These are phyloP conservation scores for Piper longum DNA, from an alignment of 164 flowering plant species.

Conservation along the genomic window DNA sequence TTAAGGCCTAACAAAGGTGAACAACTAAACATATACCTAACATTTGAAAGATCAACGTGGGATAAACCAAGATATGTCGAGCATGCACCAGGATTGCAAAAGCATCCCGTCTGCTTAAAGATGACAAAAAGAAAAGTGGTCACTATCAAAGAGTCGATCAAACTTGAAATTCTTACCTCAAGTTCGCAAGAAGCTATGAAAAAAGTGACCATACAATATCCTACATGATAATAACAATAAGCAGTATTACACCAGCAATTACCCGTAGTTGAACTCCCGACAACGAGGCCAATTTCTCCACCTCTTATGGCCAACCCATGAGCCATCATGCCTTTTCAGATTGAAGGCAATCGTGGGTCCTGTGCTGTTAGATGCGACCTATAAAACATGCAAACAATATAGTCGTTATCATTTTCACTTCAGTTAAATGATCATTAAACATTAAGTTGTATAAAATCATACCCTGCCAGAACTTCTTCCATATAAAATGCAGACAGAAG, in stretches of 20 bases:
- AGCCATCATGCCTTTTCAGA: slow-evolving; percentile 70
- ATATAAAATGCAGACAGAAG: slow-evolving; percentile 47
- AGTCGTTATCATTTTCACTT: background rate
- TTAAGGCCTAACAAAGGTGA: too few species aligned
- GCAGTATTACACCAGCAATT: slow-evolving; percentile 2
- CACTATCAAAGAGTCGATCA: background rate
- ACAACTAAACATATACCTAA: slow-evolving; percentile 36
- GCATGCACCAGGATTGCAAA: slow-evolving; percentile 99
- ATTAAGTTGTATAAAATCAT: slow-evolving; percentile 10
- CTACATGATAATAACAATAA: too few species aligned
- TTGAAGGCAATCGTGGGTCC: slow-evolving; percentile 79
- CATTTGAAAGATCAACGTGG: slow-evolving; percentile 61
- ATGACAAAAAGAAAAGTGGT: background rate
- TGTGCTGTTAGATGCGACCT: slow-evolving; percentile 26
- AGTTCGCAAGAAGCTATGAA: too few species aligned
- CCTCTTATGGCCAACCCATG: slow-evolving; percentile 93
- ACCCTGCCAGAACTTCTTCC: slow-evolving; percentile 45
- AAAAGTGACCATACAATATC: too few species aligned
- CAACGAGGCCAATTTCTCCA: slow-evolving; percentile 88
- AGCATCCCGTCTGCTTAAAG: slow-evolving; percentile 79
- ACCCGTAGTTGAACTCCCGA: slow-evolving; percentile 90
- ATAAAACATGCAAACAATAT: background rate
- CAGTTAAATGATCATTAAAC: background rate
- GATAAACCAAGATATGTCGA: slow-evolving; percentile 82
- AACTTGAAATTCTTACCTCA: background rate